These are phyloP conservation scores for Trichophyton benhamiae DNA, from an alignment of 2,329 filamentous ascomycete species.

Conservation along the genomic window DNA sequence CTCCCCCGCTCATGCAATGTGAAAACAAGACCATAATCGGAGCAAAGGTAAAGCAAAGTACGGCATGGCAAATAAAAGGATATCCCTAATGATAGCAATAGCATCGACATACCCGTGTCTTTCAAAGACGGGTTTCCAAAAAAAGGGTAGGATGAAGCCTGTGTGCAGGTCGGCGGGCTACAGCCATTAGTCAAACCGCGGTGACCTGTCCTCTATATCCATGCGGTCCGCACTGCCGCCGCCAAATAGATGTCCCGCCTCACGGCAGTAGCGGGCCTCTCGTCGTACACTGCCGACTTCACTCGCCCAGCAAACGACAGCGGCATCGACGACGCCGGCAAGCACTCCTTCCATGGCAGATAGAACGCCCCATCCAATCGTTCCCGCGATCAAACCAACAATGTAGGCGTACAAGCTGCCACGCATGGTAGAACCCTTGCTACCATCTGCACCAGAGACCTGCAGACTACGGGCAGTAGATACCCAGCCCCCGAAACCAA, in stretches of 20 bases:
- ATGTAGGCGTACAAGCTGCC: conserved; percentile 92
- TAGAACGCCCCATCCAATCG: conserved; percentile 88
- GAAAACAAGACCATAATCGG: neutral
- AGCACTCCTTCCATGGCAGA: conserved; percentile 83
- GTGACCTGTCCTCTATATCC: neutral
- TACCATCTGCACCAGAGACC: conserved; percentile 38
- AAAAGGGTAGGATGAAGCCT: neutral
- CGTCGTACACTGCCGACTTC: conserved; percentile 56
- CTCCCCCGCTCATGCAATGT: conserved; percentile 3
- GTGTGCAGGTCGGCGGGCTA: neutral
- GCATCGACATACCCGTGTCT: neutral
- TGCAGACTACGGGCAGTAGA: conserved; percentile 70
- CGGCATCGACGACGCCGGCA: conserved; percentile 74
- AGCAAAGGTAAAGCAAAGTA: neutral
- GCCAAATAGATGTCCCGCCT: conserved; percentile 80
- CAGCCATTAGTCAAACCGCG: neutral
- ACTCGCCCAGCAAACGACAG: conserved; percentile 87
- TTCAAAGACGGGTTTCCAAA: neutral
- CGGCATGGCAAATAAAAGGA: neutral
- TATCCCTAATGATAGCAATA: neutral
- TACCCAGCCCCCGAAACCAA: conserved; percentile 96
- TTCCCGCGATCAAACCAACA: conserved; percentile 79
- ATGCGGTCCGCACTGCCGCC: conserved; percentile 28
- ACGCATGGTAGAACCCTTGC: conserved; percentile 35
- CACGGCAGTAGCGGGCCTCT: conserved; percentile 70